phyloP scores from a whole-genome alignment of 129 eudicot species.

The Chrysanthemum seticuspe region DNA sequence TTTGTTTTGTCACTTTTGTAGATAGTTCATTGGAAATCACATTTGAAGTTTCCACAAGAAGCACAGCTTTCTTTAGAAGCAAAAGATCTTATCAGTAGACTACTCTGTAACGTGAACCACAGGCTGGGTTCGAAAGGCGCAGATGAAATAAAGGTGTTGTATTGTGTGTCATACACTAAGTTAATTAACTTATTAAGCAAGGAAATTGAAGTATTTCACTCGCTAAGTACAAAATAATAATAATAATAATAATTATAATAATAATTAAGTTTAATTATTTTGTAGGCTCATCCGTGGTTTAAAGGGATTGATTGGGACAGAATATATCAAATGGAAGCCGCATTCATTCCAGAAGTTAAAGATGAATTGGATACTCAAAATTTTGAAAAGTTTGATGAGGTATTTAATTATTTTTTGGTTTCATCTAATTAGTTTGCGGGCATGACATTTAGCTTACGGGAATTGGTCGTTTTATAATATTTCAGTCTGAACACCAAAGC shows the following conservation, averaged over 20 bases:
- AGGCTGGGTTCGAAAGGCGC: conserved; percentile 94
- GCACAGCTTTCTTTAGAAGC: conserved; percentile 75
- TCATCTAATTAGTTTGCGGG: not conserved
- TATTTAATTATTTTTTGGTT: conserved; percentile 13
- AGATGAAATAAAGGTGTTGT: conserved; percentile 94
- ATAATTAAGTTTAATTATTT: conserved; percentile 21
- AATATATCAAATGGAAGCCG: conserved; percentile 88
- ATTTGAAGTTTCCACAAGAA: conserved; percentile 94
- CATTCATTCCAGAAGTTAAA: conserved; percentile 87
- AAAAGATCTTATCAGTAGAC: conserved; percentile 79
- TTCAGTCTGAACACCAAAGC: conserved; percentile 49
- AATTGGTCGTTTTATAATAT: conserved; percentile 18
- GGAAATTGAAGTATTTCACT: not conserved
- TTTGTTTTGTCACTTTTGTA: conserved; percentile 25
- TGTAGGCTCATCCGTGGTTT: conserved; percentile 91
- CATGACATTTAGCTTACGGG: not conserved
- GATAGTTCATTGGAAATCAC: conserved; percentile 95
- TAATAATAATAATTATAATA: not conserved
- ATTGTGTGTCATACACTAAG: conserved; percentile 41
- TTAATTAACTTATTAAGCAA: conserved; percentile 17
- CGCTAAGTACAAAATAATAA: too few species aligned
- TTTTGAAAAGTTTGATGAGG: conserved; percentile 96
- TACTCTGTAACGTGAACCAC: conserved; percentile 79
- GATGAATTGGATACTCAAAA: conserved; percentile 96
- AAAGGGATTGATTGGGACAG: conserved; percentile 81